Evolutionary conservation across 192 early-diverging fungal genomes (phyloP).

Genomic region (Coemansia asiatica): DNA sequence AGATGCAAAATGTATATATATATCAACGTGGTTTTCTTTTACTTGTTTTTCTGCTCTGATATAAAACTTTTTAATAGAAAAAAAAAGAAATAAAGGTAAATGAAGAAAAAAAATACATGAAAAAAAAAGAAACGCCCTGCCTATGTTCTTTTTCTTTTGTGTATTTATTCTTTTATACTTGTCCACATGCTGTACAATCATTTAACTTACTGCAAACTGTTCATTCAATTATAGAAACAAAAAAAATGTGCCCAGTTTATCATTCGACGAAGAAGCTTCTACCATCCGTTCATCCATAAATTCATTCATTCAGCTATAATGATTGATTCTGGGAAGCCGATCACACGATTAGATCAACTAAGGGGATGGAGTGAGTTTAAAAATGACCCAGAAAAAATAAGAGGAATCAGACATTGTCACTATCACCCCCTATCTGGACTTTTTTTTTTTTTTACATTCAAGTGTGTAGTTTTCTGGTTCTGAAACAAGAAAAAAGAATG

Average conservation of each 20-base stretch:
- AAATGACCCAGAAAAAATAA: too few relatives aligned
- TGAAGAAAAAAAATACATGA: background rate
- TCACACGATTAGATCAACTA: constrained; percentile 1
- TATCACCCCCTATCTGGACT: too few relatives aligned
- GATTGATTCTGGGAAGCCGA: background rate
- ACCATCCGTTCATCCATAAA: background rate
- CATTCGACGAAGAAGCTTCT: background rate
- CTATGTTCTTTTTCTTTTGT: background rate
- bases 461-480: too few relatives aligned
- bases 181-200: background rate
- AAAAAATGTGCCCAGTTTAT: background rate
- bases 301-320: too few relatives aligned
- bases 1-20: background rate
- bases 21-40: too few relatives aligned
- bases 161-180: background rate
- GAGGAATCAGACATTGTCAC: too few relatives aligned
- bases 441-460: too few relatives aligned
- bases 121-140: background rate
- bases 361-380: too few relatives aligned
- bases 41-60: too few relatives aligned
- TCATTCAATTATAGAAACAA: background rate
- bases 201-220: background rate
- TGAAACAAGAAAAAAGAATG: too few relatives aligned
- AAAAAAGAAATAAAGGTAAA: background rate
- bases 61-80: too few relatives aligned